Percentiles rank a stretch among this genome's conserved stretches.
Evolutionary conservation across 495 filamentous ascomycete genomes (phyloP).

Genomic region (Cercophora newfieldiana): DNA sequence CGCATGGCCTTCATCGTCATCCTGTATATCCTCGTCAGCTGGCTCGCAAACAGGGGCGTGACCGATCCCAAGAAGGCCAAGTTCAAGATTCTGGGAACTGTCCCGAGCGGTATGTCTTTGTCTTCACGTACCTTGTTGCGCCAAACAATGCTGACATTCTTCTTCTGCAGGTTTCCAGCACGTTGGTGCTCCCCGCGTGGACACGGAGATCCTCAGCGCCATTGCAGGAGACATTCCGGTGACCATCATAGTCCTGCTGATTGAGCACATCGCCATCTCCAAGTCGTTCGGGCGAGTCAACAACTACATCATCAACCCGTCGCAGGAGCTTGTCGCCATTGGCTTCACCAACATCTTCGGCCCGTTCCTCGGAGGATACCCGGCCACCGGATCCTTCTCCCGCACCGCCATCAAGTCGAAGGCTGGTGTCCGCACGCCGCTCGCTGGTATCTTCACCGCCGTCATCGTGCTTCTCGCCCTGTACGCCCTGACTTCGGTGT

Average conservation of each 20-base stretch:
- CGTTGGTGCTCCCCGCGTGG: constrained; percentile 38
- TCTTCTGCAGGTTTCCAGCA: constrained; percentile 45
- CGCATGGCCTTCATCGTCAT: constrained; percentile 48
- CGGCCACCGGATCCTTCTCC: constrained; percentile 55
- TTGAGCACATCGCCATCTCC: constrained; percentile 57
- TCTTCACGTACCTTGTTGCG: background rate
- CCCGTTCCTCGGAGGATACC: constrained; percentile 54
- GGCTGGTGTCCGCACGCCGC: constrained; percentile 52
- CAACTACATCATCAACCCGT: constrained; percentile 56
- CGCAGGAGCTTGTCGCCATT: constrained; percentile 56
- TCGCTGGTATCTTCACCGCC: constrained; percentile 54
- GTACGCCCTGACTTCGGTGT: constrained; percentile 53
- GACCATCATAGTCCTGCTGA: constrained; percentile 50
- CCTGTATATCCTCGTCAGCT: constrained; percentile 46
- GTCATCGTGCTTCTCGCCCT: constrained; percentile 53
- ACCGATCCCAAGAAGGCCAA: constrained; percentile 32
- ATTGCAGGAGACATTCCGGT: constrained; percentile 39
- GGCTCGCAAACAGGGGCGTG: constrained; percentile 35
- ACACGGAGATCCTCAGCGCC: constrained; percentile 34
- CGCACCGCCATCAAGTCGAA: constrained; percentile 53
- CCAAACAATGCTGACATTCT: background rate
- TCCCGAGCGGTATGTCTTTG: constrained; percentile 45
- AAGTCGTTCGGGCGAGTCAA: constrained; percentile 57
- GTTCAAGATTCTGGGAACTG: constrained; percentile 44
- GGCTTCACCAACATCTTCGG: constrained; percentile 54